Base-by-base conservation (phyloP, 306 rosid species). In the Lotus japonicus region DNA sequence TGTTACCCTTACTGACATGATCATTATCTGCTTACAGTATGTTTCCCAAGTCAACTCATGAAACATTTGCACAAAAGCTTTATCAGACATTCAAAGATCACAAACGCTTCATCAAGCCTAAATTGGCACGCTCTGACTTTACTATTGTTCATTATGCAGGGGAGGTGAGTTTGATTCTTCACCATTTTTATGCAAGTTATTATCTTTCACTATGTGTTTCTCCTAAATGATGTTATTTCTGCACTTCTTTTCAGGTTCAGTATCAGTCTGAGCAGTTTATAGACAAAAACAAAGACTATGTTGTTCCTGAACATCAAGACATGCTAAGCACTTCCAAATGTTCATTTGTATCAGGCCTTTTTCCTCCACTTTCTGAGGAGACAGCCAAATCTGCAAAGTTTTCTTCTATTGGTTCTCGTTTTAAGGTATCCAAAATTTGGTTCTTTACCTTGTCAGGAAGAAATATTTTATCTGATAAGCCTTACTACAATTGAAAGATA, bases 241-340 rank as follows among this genome's bases (percentile, higher is more conserved):
- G 49, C 79, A 42, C 73, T 48, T 77, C 50, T 81, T 82, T 84
- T 69, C 86, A 94, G 98, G 98, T 94, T 66, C 87, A 80, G 59
- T 94, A 90, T 81, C 97, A 90, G 72, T 84, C 98, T 31, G 91
- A 94, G 74, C 97, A 44, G 4, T 90, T 94, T 84, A 45, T 94
- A 52, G 97, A 90, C 85, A 90, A 90, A 81, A 90, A 94, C 84
- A 92, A 92, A 83, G 96, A 92, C 78, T 92, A 92, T 73, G 87
- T 92, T 62, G 98, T 92, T 74, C 84, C 96, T 39, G 96, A 94
- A 77, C 98, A 94, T 84, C 97, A 87, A 88, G 91, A 86, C 66
- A 79, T 94, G 86, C 82, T 94, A 67, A 85, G 89, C 81, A 64
- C 90, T 75, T 94, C 98, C 55, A 75, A 69, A 73, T 94, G 98